Evolutionary conservation across 352 stramenopile genomes (phyloP), one percentile per base, ranked within the genome.

Genomic region (Lagenidium sp.): DNA sequence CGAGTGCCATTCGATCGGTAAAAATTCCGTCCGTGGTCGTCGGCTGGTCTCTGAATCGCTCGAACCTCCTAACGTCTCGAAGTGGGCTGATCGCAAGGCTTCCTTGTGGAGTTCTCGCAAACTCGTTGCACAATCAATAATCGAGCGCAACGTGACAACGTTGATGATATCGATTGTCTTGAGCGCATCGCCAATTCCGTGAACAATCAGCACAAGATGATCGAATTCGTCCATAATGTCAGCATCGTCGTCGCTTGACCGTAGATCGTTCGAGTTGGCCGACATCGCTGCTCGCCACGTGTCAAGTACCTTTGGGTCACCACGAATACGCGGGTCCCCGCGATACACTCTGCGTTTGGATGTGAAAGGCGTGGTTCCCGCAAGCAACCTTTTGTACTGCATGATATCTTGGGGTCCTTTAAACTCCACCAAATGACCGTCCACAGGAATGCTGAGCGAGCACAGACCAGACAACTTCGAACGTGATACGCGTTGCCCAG

Each of bases 91-190:
- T 1, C 41, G 50, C 7, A 86, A 53, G 21, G 76, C 72, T 22
- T 91, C 76, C 23, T 58, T 68, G 41, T 91, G 82, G 28, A 91
- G 35, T 12, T 67, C 53, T 2, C 78, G 68, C 8, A 91, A 51
- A 22, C 64, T 89, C 16, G 76, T 79, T 0, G 77, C 65, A 34
- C 71, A 90, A 52, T 91, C 81, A 21, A 90, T 82, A 52, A 94
- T 91, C 18, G 77, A 89, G 6, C 78, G 71, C 23, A 90, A 47
- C 21, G 70, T 85, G 38, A 87, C 74, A 12, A 91, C 76, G 36
- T 91, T 91, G 49, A 91, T 86, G 12, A 88, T 55, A 45, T 93
- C 78, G 36, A 87, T 78, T 16, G 77, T 93, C 62, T 87, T 90
- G 13, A 94, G 54, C 15, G 83, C 79, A 34, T 94, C 84, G n/a